phyloP scores from a whole-genome alignment of 1,284 basidiomycete species.

The Cutaneotrichosporon sp. region DNA sequence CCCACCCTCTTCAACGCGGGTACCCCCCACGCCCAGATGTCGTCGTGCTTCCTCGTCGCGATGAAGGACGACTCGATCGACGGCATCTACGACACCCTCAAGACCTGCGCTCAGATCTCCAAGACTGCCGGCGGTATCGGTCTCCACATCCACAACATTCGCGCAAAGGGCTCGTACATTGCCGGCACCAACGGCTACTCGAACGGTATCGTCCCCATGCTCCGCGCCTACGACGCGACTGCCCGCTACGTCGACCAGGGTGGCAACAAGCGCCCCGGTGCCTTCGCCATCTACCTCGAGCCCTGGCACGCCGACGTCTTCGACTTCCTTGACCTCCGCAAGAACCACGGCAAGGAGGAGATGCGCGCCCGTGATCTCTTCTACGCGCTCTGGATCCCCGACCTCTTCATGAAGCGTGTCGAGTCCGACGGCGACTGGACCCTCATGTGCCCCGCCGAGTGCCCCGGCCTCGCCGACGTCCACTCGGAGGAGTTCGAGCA shows the following conservation, averaged over 20 bases:
- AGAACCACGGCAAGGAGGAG: constrained; percentile 99
- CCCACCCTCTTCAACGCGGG: constrained; percentile 99
- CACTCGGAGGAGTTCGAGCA: constrained; percentile 90
- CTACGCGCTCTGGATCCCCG: constrained; percentile 97
- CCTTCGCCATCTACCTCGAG: constrained; percentile 96
- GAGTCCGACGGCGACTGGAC: constrained; percentile 89
- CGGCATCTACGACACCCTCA: constrained; percentile 98
- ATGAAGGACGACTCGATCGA: constrained; percentile 99
- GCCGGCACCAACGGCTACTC: constrained; percentile 90
- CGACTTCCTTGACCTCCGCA: constrained; percentile 95
- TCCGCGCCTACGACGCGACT: constrained; percentile 96
- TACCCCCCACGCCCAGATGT: constrained; percentile 91
- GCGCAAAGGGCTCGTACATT: constrained; percentile 79
- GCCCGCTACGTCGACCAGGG: constrained; percentile 99
- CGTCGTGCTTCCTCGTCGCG: constrained; percentile 95
- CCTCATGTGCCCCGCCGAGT: constrained; percentile 97
- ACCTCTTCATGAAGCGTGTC: constrained; percentile 97
- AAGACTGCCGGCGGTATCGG: constrained; percentile 99
- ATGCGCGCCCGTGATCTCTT: constrained; percentile 95
- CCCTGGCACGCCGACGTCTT: constrained; percentile 98
- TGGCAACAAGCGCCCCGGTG: constrained; percentile 98
- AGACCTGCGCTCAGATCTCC: constrained; percentile 98
- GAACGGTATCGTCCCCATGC: constrained; percentile 99
- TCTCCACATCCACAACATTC: constrained; percentile 93
- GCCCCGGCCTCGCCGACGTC: constrained; percentile 85